A percentile compares a stretch with the other conserved stretches of the same genome.
These are phyloP conservation scores for Neocucurbitaria cava DNA, from an alignment of 2,329 filamentous ascomycete genomes.

Conservation along the genomic window DNA sequence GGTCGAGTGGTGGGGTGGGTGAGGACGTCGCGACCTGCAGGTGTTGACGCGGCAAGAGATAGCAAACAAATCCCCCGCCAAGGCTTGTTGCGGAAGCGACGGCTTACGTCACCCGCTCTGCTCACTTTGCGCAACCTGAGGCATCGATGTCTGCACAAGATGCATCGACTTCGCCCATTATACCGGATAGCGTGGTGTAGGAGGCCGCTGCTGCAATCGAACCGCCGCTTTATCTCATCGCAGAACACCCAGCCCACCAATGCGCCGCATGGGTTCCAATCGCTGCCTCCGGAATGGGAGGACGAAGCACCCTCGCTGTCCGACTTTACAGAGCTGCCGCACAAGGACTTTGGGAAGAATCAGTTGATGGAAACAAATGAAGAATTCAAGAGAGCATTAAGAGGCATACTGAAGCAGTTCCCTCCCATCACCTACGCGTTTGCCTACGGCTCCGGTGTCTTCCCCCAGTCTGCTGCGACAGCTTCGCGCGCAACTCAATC, in stretches of 20 bases:
- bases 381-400: slow-evolving; percentile 90
- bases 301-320: slow-evolving; percentile 74
- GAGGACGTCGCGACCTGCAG: slow-evolving; percentile 23
- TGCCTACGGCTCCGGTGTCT: slow-evolving; percentile 96
- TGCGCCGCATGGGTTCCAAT: slow-evolving; percentile 29
- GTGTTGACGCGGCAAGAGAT: slow-evolving; percentile 10
- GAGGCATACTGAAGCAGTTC: slow-evolving; percentile 89
- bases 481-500: slow-evolving; percentile 62
- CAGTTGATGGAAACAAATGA: slow-evolving; percentile 93
- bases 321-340: slow-evolving; percentile 77
- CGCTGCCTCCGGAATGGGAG: slow-evolving; percentile 71
- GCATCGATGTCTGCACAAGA: slow-evolving; percentile 32
- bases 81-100: slow-evolving; percentile 12
- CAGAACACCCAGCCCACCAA: slow-evolving; percentile 29
- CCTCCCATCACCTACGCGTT: slow-evolving; percentile 96
- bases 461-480: slow-evolving; percentile 71
- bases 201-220: slow-evolving; percentile 27
- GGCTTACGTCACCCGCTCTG: slow-evolving; percentile 35
- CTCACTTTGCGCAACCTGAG: slow-evolving; percentile 27
- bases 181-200: slow-evolving; percentile 37
- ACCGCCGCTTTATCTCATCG: slow-evolving; percentile 36
- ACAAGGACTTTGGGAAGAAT: slow-evolving; percentile 86
- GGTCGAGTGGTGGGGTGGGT: slow-evolving; percentile 8
- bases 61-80: slow-evolving; percentile 17
- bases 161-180: slow-evolving; percentile 41